Percentiles rank a stretch among this genome's conserved stretches.
phyloP scores from a whole-genome alignment of 768 basidiomycete species.

The button mushroom (Agaricus bisporus) region DNA sequence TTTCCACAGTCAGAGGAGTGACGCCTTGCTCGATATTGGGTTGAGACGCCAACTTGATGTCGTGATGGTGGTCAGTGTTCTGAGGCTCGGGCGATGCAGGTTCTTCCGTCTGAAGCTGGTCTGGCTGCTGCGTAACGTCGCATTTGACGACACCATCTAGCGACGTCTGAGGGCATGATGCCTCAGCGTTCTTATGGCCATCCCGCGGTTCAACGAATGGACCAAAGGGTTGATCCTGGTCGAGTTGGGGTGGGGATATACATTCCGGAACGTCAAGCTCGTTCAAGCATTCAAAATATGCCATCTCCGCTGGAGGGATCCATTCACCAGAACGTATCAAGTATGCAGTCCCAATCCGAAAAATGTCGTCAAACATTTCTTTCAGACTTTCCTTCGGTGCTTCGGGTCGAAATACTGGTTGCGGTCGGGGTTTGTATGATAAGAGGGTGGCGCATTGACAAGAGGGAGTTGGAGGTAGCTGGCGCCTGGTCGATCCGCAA shows the following conservation, averaged over 20 bases:
- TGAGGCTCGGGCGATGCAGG: no score
- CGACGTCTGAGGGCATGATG: no score
- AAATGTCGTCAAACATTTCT: neutral
- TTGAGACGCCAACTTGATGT: neutral
- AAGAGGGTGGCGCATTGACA: neutral
- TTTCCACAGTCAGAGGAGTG: neutral
- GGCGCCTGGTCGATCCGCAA: neutral
- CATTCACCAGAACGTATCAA: neutral
- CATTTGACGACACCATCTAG: no score
- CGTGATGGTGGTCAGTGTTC: no score
- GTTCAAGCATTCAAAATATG: neutral
- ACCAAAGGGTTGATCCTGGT: neutral
- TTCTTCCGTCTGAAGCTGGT: no score
- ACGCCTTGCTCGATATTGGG: neutral
- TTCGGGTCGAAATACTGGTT: neutral
- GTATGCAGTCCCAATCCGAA: neutral
- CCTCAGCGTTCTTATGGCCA: neutral
- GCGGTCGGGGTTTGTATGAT: neutral
- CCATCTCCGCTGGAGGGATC: neutral
- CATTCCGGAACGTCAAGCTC: neutral
- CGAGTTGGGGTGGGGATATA: neutral
- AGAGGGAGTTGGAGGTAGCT: neutral
- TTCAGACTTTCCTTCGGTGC: neutral
- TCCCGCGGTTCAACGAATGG: neutral
- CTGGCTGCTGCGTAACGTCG: no score